phyloP scores from a whole-genome alignment of 2,329 filamentous ascomycete species.

The Ophiobolus disseminans region DNA sequence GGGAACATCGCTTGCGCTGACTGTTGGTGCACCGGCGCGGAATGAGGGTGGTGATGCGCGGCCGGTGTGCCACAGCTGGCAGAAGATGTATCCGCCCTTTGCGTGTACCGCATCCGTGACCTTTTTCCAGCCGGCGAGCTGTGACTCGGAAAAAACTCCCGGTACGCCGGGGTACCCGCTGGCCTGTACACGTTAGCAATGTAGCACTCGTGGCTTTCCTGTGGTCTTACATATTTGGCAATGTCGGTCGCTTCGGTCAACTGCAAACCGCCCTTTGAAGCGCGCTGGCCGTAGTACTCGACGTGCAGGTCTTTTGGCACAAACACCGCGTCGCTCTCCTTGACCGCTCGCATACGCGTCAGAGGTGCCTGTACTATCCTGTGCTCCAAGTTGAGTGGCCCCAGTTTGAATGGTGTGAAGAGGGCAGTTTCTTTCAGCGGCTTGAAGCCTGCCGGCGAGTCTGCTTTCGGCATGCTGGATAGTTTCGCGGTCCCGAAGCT shows the following conservation, averaged over 20 bases:
- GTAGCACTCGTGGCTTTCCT: background rate
- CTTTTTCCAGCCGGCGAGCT: slow-evolving; percentile 59
- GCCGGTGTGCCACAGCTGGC: slow-evolving; percentile 58
- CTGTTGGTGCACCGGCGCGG: slow-evolving; percentile 46
- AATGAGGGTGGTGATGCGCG: slow-evolving; percentile 52
- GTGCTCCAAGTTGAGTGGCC: slow-evolving; percentile 47
- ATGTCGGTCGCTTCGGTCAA: slow-evolving; percentile 64
- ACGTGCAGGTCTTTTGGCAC: slow-evolving; percentile 54
- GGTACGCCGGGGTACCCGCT: slow-evolving; percentile 46
- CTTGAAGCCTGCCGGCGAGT: slow-evolving; percentile 37
- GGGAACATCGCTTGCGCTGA: slow-evolving; percentile 51
- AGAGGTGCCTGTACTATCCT: slow-evolving; percentile 50
- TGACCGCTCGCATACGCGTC: slow-evolving; percentile 56
- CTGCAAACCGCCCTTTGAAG: slow-evolving; percentile 62
- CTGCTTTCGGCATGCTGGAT: slow-evolving; percentile 42
- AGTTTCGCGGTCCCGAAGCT: no score
- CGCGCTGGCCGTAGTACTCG: slow-evolving; percentile 64
- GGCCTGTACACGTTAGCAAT: slow-evolving; percentile 42
- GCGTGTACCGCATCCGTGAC: slow-evolving; percentile 60
- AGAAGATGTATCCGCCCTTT: slow-evolving; percentile 58
- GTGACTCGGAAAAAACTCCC: slow-evolving; percentile 46
- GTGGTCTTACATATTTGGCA: slow-evolving; percentile 35
- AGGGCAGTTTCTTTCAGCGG: slow-evolving; percentile 41
- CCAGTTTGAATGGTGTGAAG: slow-evolving; percentile 43
- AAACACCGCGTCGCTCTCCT: slow-evolving; percentile 56